A percentile compares a stretch with the other conserved stretches of the same genome.
Conservation (phyloP, 2,329 filamentous ascomycete genomes). For the Alternaria angustiovoidea region DNA sequence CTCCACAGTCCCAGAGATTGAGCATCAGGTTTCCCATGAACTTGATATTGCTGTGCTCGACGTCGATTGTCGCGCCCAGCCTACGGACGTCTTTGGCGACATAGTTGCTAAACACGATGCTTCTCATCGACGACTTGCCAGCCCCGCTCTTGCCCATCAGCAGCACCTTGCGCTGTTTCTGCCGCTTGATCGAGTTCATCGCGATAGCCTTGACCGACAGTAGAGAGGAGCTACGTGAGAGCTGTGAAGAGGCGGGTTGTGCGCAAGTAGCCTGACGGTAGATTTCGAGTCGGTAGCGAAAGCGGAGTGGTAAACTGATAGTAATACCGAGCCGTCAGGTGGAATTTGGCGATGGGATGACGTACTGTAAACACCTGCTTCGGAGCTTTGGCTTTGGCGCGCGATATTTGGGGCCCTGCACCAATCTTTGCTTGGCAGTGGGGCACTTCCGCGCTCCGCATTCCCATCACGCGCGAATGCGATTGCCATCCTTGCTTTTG, state of each 20-base stretch:
- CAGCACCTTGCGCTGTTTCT: conserved; percentile 64
- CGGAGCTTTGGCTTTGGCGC: conserved; percentile 15
- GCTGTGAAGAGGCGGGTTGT: neutral
- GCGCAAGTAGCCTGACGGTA: neutral
- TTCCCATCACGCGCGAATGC: conserved; percentile 5
- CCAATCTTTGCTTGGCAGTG: conserved; percentile 17
- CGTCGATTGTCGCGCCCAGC: conserved; percentile 95
- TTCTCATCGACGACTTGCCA: conserved; percentile 97
- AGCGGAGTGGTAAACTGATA: neutral
- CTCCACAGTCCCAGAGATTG: conserved; percentile 98
- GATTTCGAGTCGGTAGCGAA: neutral
- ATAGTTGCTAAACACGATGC: conserved; percentile 99
- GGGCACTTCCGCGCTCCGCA: conserved; percentile 17
- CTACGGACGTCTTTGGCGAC: conserved; percentile 94
- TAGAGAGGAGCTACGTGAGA: neutral
- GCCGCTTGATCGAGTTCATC: conserved; percentile 55
- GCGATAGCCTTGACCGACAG: conserved; percentile 6
- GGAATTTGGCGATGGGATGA: conserved; percentile 12
- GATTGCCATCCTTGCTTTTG: conserved; percentile 8
- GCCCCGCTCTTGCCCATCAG: conserved; percentile 91
- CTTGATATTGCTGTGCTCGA: conserved; percentile 97
- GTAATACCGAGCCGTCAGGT: conserved; percentile 1
- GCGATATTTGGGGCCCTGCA: conserved; percentile 7
- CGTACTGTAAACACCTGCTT: conserved; percentile 24
- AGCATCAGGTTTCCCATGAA: conserved; percentile 97